These are phyloP conservation scores for Marasmius tenuissimus DNA, from an alignment of 1,284 basidiomycete genomes.

Conservation along the genomic window DNA sequence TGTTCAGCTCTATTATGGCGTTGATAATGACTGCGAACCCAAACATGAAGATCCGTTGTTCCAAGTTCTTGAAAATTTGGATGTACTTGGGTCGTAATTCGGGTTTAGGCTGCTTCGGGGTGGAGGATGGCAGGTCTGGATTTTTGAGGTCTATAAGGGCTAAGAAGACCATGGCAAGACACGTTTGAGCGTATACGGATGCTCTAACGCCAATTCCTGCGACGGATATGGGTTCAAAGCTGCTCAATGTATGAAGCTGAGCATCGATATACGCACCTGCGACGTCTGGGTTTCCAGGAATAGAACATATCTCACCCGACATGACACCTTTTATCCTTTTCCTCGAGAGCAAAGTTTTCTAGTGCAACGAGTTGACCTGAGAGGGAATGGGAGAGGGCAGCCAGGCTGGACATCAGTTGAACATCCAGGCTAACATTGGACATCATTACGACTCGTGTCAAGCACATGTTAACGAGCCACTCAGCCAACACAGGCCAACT, in stretches of 20 bases:
- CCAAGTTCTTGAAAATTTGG: not conserved
- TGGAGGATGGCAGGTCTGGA: not conserved
- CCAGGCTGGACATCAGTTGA: too few relatives aligned
- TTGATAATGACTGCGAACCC: not conserved
- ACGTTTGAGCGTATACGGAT: not conserved
- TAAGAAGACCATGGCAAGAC: not conserved
- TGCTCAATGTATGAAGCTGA: not conserved
- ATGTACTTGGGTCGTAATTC: not conserved
- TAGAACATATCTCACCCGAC: not conserved
- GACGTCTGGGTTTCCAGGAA: not conserved
- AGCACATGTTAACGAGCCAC: too few relatives aligned
- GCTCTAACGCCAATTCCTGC: not conserved
- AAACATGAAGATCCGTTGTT: not conserved
- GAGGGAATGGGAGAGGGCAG: too few relatives aligned
- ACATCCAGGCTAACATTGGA: too few relatives aligned
- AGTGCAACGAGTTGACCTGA: too few relatives aligned
- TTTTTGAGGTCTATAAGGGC: not conserved
- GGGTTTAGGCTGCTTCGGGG: not conserved
- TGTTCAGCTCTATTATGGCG: not conserved
- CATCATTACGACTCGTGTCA: too few relatives aligned
- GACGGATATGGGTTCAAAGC: not conserved
- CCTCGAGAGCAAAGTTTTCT: too few relatives aligned
- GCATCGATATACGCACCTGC: not conserved
- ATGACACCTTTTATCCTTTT: not conserved
- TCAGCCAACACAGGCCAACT: too few relatives aligned